Evolutionary conservation across 371 early-diverging fungal genomes (phyloP).

Genomic region (Mortierella sp.): DNA sequence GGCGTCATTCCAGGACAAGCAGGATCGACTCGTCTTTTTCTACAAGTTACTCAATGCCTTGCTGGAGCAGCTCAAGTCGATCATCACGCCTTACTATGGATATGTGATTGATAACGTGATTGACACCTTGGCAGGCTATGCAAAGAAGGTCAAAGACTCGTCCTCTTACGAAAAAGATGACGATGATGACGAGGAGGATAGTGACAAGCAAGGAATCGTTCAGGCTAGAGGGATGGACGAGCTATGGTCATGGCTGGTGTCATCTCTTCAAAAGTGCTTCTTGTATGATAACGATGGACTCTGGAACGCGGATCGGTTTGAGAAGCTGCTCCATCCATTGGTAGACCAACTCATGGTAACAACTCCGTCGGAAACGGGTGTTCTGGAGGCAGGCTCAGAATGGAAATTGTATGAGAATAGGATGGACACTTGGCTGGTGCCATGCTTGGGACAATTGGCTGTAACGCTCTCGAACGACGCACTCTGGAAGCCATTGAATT

Average conservation of each 20-base stretch:
- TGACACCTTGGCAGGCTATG: constrained; percentile 64
- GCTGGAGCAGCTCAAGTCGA: constrained; percentile 82
- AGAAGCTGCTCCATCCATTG: constrained; percentile 75
- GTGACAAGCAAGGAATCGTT: not conserved
- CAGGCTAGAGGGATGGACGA: constrained; percentile 56
- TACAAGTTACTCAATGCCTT: constrained; percentile 80
- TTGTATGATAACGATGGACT: constrained; percentile 75
- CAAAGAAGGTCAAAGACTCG: constrained; percentile 30
- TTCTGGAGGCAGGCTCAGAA: constrained; percentile 5
- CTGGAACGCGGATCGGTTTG: constrained; percentile 79
- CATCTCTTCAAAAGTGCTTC: constrained; percentile 75
- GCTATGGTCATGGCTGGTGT: constrained; percentile 70
- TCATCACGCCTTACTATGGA: constrained; percentile 86
- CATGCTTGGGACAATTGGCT: constrained; percentile 86
- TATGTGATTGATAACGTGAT: constrained; percentile 81
- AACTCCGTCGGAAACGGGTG: constrained; percentile 49
- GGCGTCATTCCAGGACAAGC: constrained; percentile 54
- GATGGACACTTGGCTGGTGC: constrained; percentile 75
- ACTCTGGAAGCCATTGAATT: constrained; percentile 90
- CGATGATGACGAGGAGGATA: constrained; percentile 45
- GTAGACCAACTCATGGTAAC: constrained; percentile 79
- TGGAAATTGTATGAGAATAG: constrained; percentile 58
- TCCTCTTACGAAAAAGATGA: constrained; percentile 40
- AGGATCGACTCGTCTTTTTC: constrained; percentile 79
- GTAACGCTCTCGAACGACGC: constrained; percentile 82